Evolutionary conservation across 352 stramenopile species (phyloP), one percentile per base, ranked within the genome.

Genomic region (Blastocystis sp.): DNA sequence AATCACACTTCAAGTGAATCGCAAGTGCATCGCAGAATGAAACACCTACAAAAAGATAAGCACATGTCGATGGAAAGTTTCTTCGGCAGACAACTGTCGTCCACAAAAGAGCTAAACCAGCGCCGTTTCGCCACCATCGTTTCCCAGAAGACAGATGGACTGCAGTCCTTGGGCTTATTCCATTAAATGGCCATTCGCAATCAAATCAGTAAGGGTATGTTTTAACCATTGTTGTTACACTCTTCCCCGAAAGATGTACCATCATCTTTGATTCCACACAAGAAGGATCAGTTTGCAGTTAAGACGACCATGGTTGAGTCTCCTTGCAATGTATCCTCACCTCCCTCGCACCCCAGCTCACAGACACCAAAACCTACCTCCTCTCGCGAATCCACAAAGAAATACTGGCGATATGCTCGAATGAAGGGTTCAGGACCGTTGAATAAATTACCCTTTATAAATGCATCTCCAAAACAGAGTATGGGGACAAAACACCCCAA

Each of bases 241-340:
- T 81, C 71, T 81, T 81, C 71, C 71, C 71, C 71, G 71, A 81
- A 81, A 81, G 71, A 81, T 81, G 71, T 81, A 81, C 71, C 71
- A 81, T 81, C 71, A 62, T 66, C 19, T 81, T 81, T 81, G 23
- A 62, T 64, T 38, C 9, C 17, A 23, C 17, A 66, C 14, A 71
- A 52, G 40, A n/a, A 66, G 71, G 71, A 41, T 81, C 71, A 81
- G 71, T 38, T 81, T 81, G 71, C 71, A 81, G 71, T 81, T 81
- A 81, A 81, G 66, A 53, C 48, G 66, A 45, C 71, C 64, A 66
- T 45, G 60, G 23, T 81, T 81, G n/a, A 81, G 71, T 81, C 71
- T 81, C 71, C 64, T 9, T 11, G 23, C 38, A 65, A 4, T 66
- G 38, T 81, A 14, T 62, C 66, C 71, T 19, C 66, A 45, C 38